Evolutionary conservation across 192 early-diverging fungal species (phyloP).

Genomic region (Podila epicladia): DNA sequence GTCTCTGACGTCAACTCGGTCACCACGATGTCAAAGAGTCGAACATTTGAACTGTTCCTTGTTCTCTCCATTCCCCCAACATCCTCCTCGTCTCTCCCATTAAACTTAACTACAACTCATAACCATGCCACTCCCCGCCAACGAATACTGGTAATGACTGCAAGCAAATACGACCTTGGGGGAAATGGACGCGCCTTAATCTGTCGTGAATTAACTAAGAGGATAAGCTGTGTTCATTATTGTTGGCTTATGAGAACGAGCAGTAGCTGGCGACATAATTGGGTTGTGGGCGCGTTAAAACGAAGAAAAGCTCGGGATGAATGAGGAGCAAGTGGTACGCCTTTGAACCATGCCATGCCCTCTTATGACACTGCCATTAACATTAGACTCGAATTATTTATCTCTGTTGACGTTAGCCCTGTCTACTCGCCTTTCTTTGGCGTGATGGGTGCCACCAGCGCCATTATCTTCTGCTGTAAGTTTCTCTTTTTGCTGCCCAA

Average conservation of each 20-base stretch:
- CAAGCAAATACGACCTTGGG: neutral
- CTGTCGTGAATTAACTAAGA: neutral
- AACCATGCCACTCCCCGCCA: conserved; percentile 36
- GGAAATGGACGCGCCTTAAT: neutral
- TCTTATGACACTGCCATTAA: neutral
- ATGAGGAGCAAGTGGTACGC: too few species aligned
- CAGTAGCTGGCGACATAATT: too few species aligned
- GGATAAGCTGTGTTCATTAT: neutral
- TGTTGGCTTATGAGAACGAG: too few species aligned
- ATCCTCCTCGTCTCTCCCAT: neutral
- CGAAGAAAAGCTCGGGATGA: too few species aligned
- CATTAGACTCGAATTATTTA: neutral
- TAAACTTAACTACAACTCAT: neutral
- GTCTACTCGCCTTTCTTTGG: conserved; percentile 97
- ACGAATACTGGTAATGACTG: conserved; percentile 40
- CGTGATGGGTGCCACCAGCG: conserved; percentile 88
- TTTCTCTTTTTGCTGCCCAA: conserved; percentile 7
- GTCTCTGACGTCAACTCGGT: too few species aligned
- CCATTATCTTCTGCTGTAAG: conserved; percentile 92
- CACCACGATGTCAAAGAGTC: too few species aligned
- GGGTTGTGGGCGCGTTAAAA: too few species aligned
- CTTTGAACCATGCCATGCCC: too few species aligned
- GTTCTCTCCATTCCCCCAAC: too few species aligned
- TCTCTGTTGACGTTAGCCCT: conserved; percentile 65
- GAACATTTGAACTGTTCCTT: too few species aligned